Evolutionary conservation across 2,329 filamentous ascomycete species (phyloP).

Genomic region (Trichoderma afroharzianum): DNA sequence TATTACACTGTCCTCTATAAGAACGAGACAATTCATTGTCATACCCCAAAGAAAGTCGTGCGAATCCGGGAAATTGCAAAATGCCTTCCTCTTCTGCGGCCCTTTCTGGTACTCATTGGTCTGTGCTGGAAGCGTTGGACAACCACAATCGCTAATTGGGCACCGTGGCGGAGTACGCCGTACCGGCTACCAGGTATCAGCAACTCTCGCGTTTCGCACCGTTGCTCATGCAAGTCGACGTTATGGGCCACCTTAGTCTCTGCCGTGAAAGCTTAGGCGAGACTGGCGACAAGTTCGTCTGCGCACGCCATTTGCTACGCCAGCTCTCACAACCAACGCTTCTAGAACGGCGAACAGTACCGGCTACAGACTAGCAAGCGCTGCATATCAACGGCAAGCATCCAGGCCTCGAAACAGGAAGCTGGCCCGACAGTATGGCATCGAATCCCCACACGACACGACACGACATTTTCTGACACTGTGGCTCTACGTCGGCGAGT

Average conservation of each 20-base stretch:
- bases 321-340: not conserved
- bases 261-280: not conserved
- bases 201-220: not conserved
- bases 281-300: not conserved
- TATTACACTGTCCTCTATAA: not conserved
- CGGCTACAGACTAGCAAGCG: not conserved
- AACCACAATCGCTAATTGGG: not conserved
- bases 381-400: not conserved
- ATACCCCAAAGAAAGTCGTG: not conserved
- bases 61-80: not conserved
- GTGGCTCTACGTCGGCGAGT: not conserved
- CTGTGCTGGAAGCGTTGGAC: not conserved
- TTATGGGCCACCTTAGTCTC: not conserved
- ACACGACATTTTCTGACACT: conserved; percentile 9
- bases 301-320: not conserved
- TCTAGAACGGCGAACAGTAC: conserved; percentile 7
- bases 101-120: not conserved
- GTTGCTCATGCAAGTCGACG: not conserved
- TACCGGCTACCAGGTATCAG: conserved; percentile 12
- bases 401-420: conserved; percentile 9
- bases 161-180: not conserved
- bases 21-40: not conserved
- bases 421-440: conserved; percentile 22
- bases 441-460: conserved; percentile 15
- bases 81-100: not conserved